Percentiles rank a stretch among this genome's conserved stretches.
Evolutionary conservation across 352 stramenopile species (phyloP).

Genomic region (Pythium brassicae): DNA sequence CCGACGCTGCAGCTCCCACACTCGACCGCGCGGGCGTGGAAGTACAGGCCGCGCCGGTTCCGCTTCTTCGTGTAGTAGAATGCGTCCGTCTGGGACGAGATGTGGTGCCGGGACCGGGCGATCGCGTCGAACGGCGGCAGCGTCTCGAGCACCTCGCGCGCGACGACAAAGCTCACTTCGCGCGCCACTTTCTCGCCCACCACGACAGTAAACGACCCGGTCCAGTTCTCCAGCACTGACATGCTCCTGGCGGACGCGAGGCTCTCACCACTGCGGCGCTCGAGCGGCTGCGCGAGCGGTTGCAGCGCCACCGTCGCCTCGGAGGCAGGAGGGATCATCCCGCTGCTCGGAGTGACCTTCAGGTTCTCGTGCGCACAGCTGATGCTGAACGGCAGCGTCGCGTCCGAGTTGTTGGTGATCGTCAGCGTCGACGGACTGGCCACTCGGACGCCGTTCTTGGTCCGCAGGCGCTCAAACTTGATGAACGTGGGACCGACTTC

Average conservation of each 20-base stretch:
- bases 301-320: slow-evolving; percentile 40
- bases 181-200: slow-evolving; percentile 42
- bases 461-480: slow-evolving; percentile 35
- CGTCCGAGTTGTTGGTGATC: slow-evolving; percentile 54
- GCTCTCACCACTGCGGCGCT: slow-evolving; percentile 9
- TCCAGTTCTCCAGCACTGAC: slow-evolving; percentile 37
- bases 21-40: slow-evolving; percentile 80
- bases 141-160: slow-evolving; percentile 25
- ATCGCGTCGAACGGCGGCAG: slow-evolving; percentile 61
- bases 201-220: slow-evolving; percentile 52
- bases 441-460: slow-evolving; percentile 18
- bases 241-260: slow-evolving; percentile 5
- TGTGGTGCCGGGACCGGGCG: slow-evolving; percentile 49
- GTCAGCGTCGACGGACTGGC: slow-evolving; percentile 31
- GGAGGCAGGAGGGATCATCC: slow-evolving; percentile 40
- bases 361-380: slow-evolving; percentile 54
- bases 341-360: slow-evolving; percentile 32
- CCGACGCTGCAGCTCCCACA: slow-evolving; percentile 70
- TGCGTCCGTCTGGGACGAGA: slow-evolving; percentile 73
- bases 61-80: slow-evolving; percentile 85
- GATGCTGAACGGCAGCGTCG: slow-evolving; percentile 46
- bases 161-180: slow-evolving; percentile 70
- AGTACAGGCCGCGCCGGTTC: slow-evolving; percentile 73
- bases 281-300: slow-evolving; percentile 53
- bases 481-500: slow-evolving; percentile 60